phyloP scores from a whole-genome alignment of 1,139 yeast genomes.

The Saccharomyces pastorianus region DNA sequence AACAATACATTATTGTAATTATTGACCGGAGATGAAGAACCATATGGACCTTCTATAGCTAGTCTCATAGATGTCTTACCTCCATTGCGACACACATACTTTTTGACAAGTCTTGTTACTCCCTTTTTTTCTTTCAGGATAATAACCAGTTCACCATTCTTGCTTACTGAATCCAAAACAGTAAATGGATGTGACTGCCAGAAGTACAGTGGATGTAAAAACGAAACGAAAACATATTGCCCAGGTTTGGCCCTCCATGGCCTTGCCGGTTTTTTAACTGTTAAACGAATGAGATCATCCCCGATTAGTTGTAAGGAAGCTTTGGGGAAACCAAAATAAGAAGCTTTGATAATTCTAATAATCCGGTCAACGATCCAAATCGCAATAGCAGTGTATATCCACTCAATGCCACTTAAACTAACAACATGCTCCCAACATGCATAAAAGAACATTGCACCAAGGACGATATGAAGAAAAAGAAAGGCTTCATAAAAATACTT shows the following conservation, averaged over 20 bases:
- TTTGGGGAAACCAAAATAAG: constrained; percentile 38
- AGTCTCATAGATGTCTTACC: constrained; percentile 30
- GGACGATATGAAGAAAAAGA: too few relatives aligned
- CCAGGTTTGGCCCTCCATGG: too few relatives aligned
- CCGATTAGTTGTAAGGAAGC: constrained; percentile 42
- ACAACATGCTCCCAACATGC: too few relatives aligned
- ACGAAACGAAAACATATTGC: constrained; percentile 17
- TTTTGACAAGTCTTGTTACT: constrained; percentile 33
- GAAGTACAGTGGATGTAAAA: too few relatives aligned
- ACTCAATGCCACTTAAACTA: too few relatives aligned
- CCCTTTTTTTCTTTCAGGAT: constrained; percentile 44
- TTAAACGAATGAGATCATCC: too few relatives aligned
- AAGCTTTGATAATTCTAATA: constrained; percentile 33
- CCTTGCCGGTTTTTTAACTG: too few relatives aligned
- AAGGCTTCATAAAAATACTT: constrained; percentile 57
- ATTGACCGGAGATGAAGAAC: constrained; percentile 21
- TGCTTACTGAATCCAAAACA: too few relatives aligned
- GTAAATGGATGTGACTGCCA: too few relatives aligned
- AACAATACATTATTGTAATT: constrained; percentile 45
- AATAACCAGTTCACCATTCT: constrained; percentile 34
- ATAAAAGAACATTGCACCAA: too few relatives aligned
- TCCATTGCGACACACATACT: constrained; percentile 18
- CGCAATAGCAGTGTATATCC: too few relatives aligned
- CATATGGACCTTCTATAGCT: constrained; percentile 60
- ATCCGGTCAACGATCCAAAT: too few relatives aligned